Base-by-base conservation (phyloP, 495 filamentous ascomycete genomes). In the Pseudotulostoma volvatum region DNA sequence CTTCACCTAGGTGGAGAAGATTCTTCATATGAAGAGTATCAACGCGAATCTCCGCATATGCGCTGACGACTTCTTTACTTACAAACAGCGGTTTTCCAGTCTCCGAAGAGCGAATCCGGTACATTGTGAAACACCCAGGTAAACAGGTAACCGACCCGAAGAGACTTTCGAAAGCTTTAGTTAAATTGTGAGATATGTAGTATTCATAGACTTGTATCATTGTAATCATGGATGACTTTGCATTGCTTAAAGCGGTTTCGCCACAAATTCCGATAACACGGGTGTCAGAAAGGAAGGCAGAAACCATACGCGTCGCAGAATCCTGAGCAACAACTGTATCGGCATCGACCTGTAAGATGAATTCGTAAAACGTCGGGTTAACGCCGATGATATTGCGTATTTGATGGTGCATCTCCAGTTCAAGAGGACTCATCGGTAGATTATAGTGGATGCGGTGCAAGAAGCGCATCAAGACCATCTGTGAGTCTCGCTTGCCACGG, bases 191-290 rank as follows among this genome's bases (percentile, higher is more conserved):
- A 38, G 92, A 96, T 44, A 97, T 97, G 63, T 87, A 97, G 68
- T 97, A 93, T 61, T 97, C 90, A 67, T 97, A 97, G 13, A 97
- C 90, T 59, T 97, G 90, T 44, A 99, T 96, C 87, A 96, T 96
- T 21, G 90, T 99, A 43, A 90, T 71, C 46, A 86, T 82, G 9
- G 87, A 93, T 11, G 81, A 70, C 57, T 94, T 93, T 36, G 85
- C 82, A 51, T 99, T 99, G 36, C 80, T 83, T 18, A 99, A 66
- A 7, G 80, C 78, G 0, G 90, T 99, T 58, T 99, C 90, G 50
- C 90, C 90, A 53, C 92, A 99, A 37, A 90, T 74, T 46, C 80
- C 90, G 51, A 94, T 84, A 15, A 96, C 68, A 33, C 84, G 77
- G 9, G 86, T 93, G 55, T 99, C 90, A 45, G 86, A 72, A 16